Base-by-base conservation (phyloP, 148 eudicot species). In the Spergularia bocconei region DNA sequence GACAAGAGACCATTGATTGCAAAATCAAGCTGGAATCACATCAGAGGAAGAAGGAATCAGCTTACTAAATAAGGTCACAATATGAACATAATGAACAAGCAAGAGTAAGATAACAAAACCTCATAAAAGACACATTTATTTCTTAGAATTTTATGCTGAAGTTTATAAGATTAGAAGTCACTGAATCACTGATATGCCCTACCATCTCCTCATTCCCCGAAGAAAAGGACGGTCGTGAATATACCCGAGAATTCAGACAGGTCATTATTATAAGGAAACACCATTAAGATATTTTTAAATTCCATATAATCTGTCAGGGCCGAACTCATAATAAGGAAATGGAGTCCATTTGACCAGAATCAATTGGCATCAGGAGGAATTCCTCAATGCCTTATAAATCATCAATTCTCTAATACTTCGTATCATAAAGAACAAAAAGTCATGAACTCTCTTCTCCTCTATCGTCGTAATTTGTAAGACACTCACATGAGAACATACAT, bases 1-100 rank as follows among this genome's bases (percentile, higher is more conserved):
- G 97, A 95, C 59, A 95, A 75, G 56, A 95, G 90, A 19, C 88
- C 98, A 33, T 95, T 95, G 25, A 89, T 29, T 12, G 92, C 96
- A 78, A 95, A 92, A 87, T 95, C 93, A 65, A 95, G 77, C 98
- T 95, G 93, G 55, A 55, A 69, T 17, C 0, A 15, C 69, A 52
- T 23, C 63, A 60, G 60, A 63, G 15, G 41, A 71, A 75, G 52
- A 55, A 11, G 14, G 48, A 33, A 69, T 76, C 58, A 75, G 77
- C 57, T 66, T 29, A 54, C 61, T 38, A 38, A 33, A 54, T 57
- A 29, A 36, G 65, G 21, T 6, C 13, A 19, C 44, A 36, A 36
- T 17, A n/a, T 16, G 48, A 50, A 50, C 21, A 0, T 4, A 47
- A 50, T 15, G 67, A 13, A 62, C 3, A 2, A 21, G 36, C 69